Conservation (phyloP, 1,284 basidiomycete species). For the Pascua guehoae region DNA sequence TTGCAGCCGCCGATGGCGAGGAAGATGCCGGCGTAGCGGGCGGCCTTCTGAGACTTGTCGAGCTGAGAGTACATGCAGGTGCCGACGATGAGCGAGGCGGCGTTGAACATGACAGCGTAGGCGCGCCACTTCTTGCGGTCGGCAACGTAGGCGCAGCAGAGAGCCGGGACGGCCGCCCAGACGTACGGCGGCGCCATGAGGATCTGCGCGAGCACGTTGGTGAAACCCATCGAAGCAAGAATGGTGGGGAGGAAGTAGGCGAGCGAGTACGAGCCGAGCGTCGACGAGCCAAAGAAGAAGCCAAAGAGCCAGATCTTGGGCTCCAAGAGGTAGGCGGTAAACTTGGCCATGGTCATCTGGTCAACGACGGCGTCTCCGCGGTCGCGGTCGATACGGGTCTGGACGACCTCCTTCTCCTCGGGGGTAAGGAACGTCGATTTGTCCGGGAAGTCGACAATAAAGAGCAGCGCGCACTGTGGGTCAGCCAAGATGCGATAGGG, state of each 20-base stretch:
- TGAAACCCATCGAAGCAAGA: slow-evolving; percentile 43
- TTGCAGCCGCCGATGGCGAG: slow-evolving; percentile 40
- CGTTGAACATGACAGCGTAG: slow-evolving; percentile 10
- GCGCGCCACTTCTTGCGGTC: slow-evolving; percentile 26
- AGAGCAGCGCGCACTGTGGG: slow-evolving; percentile 5
- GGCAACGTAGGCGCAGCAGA: slow-evolving; percentile 39
- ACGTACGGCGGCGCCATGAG: slow-evolving; percentile 50
- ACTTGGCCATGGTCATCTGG: slow-evolving; percentile 41
- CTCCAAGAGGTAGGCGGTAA: slow-evolving; percentile 42
- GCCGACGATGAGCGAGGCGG: slow-evolving; percentile 10
- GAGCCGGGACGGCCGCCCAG: slow-evolving; percentile 41
- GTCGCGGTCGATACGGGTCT: slow-evolving; percentile 50
- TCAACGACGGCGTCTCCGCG: slow-evolving; percentile 51
- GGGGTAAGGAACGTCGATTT: slow-evolving; percentile 49
- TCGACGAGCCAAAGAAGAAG: slow-evolving; percentile 41
- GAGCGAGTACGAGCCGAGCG: slow-evolving; percentile 22
- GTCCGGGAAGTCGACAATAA: slow-evolving; percentile 52
- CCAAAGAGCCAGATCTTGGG: slow-evolving; percentile 51
- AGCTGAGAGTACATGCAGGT: slow-evolving; percentile 16
- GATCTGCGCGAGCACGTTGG: slow-evolving; percentile 29
- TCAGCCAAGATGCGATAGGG: no score
- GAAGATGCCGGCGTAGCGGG: slow-evolving; percentile 16
- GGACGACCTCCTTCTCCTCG: slow-evolving; percentile 46
- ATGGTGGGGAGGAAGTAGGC: slow-evolving; percentile 50
- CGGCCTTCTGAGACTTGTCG: slow-evolving; percentile 1